Base-by-base conservation (phyloP, 1,284 basidiomycete genomes). In the Leccinum cinnamomeum region DNA sequence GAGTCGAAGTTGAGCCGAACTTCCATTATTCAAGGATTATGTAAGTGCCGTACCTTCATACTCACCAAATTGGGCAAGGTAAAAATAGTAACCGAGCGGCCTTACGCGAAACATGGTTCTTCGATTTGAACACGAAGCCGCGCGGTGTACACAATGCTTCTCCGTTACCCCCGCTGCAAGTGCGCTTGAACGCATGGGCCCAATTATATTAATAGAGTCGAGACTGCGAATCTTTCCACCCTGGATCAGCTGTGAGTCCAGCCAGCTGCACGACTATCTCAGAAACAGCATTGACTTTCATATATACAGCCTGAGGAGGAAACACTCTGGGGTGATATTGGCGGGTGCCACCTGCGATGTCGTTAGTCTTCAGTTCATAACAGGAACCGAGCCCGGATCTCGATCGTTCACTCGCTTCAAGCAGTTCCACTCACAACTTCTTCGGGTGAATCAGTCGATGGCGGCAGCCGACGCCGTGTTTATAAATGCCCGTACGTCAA, bases 401-500 rank as follows among this genome's bases (percentile, higher is more conserved):
- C 28, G 10, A 28, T 16, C 50, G 50, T 16, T n/a, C 10, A 10
- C n/a, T 18, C n/a, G 10, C 10, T 18, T 5, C 33, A 35, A 35
- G 33, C 11, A 7, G 18, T 44, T 44, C 41, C 41, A n/a, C 41
- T 44, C 18, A 18, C 7, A 44, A 44, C n/a, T n/a, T 11, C 41
- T 18, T 44, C 41, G 41, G 50, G 25, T 51, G 23, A 51, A 28
- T 28, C 14, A 28, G 16, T 28, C 10, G 50, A 51, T n/a, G 41
- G 37, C 37, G 33, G 33, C 12, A 37, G 12, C 35, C 35, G 35
- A 37, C 35, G 35, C 14, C 25, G 11, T 14, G 53, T 14, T 53
- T 71, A 71, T 71, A 71, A 74, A 72, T 65, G 30, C 54, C 2
- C 12, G 55, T 30, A 25, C 39, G 7, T 57, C 53, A 8, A 35